Conservation (phyloP, 2,329 filamentous ascomycete species). For the Claviceps spartinae region DNA sequence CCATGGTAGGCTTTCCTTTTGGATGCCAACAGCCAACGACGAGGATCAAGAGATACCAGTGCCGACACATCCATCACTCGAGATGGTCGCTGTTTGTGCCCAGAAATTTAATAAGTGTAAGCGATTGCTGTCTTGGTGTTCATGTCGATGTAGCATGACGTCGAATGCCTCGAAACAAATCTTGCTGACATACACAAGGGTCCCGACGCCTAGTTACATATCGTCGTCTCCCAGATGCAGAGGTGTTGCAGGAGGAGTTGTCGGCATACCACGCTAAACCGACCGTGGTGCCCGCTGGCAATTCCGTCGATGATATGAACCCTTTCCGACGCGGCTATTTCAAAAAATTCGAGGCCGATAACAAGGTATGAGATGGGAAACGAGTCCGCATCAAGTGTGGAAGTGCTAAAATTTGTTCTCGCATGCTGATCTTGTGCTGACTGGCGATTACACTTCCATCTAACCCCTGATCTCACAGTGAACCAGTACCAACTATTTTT, state of each 20-base stretch:
- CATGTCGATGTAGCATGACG: not conserved
- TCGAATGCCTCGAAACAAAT: not conserved
- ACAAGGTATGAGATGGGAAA: not conserved
- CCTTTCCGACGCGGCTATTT: slow-evolving; percentile 48
- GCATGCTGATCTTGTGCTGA: not conserved
- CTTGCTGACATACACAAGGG: slow-evolving; percentile 34
- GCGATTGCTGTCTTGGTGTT: slow-evolving; percentile 9
- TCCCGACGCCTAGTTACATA: slow-evolving; percentile 83
- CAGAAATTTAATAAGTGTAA: slow-evolving; percentile 84
- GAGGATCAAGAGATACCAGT: slow-evolving; percentile 63
- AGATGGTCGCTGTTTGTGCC: slow-evolving; percentile 61
- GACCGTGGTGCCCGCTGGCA: slow-evolving; percentile 23
- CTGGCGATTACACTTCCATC: not conserved
- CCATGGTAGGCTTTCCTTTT: slow-evolving; percentile 72
- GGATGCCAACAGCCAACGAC: slow-evolving; percentile 89
- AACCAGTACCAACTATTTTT: not conserved
- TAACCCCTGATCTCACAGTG: not conserved
- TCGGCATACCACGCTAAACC: slow-evolving; percentile 19
- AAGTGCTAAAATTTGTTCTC: not conserved
- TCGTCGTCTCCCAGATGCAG: slow-evolving; percentile 48
- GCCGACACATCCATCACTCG: slow-evolving; percentile 62
- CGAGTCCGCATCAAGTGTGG: not conserved
- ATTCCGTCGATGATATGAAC: slow-evolving; percentile 45
- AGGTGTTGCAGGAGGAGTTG: slow-evolving; percentile 34
- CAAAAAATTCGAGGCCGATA: slow-evolving; percentile 30